These are phyloP conservation scores for Rhodamnia rubescens DNA, from an alignment of 345 rosid species.

Conservation along the genomic window DNA sequence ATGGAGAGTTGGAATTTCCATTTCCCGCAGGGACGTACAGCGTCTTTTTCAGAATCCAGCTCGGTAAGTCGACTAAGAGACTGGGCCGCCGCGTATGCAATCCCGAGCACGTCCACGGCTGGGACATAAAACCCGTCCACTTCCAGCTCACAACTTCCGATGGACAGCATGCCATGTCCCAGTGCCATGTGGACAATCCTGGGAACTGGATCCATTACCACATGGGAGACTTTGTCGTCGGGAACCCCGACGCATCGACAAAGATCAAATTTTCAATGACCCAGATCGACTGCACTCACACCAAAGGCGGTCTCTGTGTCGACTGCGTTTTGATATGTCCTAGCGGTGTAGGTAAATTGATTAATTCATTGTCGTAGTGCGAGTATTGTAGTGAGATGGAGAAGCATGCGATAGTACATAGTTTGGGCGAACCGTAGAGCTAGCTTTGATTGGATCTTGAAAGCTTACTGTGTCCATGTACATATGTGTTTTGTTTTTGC, in stretches of 20 bases:
- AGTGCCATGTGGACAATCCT: constrained; percentile 36
- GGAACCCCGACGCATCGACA: constrained; percentile 6
- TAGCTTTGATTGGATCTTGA: not conserved
- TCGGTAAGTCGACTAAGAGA: constrained; percentile 55
- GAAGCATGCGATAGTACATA: not conserved
- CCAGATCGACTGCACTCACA: constrained; percentile 92
- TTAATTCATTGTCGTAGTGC: constrained; percentile 18
- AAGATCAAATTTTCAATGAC: constrained; percentile 60
- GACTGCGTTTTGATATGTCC: constrained; percentile 65
- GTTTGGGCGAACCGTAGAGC: not conserved
- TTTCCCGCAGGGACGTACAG: constrained; percentile 68
- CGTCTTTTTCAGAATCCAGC: constrained; percentile 67
- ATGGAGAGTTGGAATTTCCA: constrained; percentile 72
- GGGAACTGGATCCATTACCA: constrained; percentile 70
- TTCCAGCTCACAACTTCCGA: constrained; percentile 71
- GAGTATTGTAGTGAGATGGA: not conserved
- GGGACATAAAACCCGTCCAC: constrained; percentile 76
- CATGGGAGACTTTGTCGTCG: constrained; percentile 66
- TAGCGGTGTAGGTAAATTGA: constrained; percentile 21
- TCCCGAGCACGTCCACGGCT: constrained; percentile 73
- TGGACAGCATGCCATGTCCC: constrained; percentile 46
- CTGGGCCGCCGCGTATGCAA: constrained; percentile 67
- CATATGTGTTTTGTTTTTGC: not conserved
- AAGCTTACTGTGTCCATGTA: not conserved
- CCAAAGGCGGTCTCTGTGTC: constrained; percentile 85